Evolutionary conservation across 2,329 filamentous ascomycete genomes (phyloP), one percentile per base, ranked within the genome.

Genomic region (Fusarium phyllophilum): DNA sequence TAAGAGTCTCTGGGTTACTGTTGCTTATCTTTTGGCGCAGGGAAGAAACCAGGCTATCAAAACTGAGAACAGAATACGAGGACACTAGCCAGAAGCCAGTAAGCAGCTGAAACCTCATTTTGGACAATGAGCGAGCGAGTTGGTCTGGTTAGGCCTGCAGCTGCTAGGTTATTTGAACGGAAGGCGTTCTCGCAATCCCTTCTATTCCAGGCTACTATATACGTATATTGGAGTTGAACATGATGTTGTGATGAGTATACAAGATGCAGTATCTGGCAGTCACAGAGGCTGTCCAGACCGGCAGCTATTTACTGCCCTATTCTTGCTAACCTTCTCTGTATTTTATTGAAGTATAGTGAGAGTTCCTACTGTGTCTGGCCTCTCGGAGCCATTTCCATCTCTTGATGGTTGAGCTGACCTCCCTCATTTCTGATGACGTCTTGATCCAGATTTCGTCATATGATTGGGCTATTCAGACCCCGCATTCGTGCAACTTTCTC

Each of bases 371-470:
- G 6, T 17, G 24, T 24, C 12, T 46, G 6, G 20, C 17, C 14
- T 8, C 7, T 17, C 3, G 13, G 8, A 4, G 7, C 3, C 10
- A n/a, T n/a, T n/a, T 4, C 8, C 7, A 17, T 31, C 20, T 46
- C 44, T 29, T 15, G 24, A 6, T 44, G 8, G 18, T 51, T 51
- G 29, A 34, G 48, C 15, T 49, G 9, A 26, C 17, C 7, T 7
- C n/a, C 14, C 11, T 24, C 12, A 26, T n/a, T 24, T 22, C 13
- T 15, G 18, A 67, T 68, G 65, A 67, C 63, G 63, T 68, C 38
- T 46, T 68, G 33, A 45, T 29, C 9, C 11, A 26, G 3, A 14
- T 22, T 1, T 12, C 4, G 3, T 6, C 1, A 11, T 4, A 1
- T 51, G 17, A 65, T 57, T 66, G 60, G 63, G 7, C 6, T 24